Evolutionary conservation across 2,329 filamentous ascomycete species (phyloP), one percentile per base, ranked within the genome.

Genomic region (Talaromyces pinophilus): DNA sequence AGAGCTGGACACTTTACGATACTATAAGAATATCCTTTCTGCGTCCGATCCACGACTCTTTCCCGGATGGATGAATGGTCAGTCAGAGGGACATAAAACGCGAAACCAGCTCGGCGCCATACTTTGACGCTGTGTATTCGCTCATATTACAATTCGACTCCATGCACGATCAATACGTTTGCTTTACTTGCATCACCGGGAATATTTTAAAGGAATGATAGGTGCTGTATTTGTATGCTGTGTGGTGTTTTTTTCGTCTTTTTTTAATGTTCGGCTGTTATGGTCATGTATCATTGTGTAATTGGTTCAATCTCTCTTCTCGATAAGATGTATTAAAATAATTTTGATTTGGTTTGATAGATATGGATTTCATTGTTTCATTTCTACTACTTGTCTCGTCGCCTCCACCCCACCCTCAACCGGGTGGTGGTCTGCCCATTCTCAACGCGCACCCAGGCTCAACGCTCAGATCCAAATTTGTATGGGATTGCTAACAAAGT

Each of bases 321-420:
- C 57, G 57, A 60, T 30, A 46, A 30, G 22, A 60, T 60, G 57
- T 57, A 57, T 57, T 57, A 57, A 57, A 57, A 40, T 40, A 15
- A 22, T 25, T 57, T 52, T 52, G 19, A 1, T 57, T 57, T 30
- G 48, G 13, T 13, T 52, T 52, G 25, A 33, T 57, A 57, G 54
- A 57, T 25, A 25, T 57, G 10, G n/a, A 8, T 57, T 22, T 57
- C 33, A 38, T 38, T 57, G 30, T 5, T 38, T 38, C 17, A 11
- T 33, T 38, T 22, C 28, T 33, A 5, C 5, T 33, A n/a, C n/a
- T n/a, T n/a, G n/a, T n/a, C n/a, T n/a, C n/a, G n/a, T n/a, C n/a
- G n/a, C n/a, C n/a, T n/a, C n/a, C n/a, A n/a, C n/a, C n/a, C n/a
- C n/a, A n/a, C n/a, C n/a, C n/a, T n/a, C n/a, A n/a, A n/a, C n/a